Evolutionary conservation across 2,329 filamentous ascomycete genomes (phyloP).

Genomic region (Diaporthe nobilis): DNA sequence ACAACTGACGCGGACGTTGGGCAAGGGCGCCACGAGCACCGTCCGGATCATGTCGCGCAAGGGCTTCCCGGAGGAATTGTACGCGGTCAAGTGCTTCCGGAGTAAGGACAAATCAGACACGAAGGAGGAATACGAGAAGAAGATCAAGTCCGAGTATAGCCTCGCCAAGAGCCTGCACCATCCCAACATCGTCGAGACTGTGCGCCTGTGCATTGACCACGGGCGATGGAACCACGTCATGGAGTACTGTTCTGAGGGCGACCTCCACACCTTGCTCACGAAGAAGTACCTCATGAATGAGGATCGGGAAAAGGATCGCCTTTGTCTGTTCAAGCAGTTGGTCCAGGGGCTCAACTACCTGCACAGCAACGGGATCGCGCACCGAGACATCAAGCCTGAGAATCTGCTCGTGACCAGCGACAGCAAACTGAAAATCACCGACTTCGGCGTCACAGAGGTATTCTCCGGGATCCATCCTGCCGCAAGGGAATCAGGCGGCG

Average conservation of each 20-base stretch:
- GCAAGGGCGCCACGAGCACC: constrained; percentile 86
- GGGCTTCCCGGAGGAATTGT: constrained; percentile 74
- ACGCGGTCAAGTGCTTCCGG: constrained; percentile 91
- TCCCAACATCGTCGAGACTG: constrained; percentile 87
- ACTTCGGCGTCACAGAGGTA: constrained; percentile 91
- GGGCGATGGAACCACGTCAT: constrained; percentile 92
- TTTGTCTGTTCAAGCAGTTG: constrained; percentile 92
- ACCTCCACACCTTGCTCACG: constrained; percentile 82
- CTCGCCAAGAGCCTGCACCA: constrained; percentile 89
- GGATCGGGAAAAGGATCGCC: constrained; percentile 77
- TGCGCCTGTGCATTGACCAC: constrained; percentile 81
- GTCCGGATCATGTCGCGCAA: constrained; percentile 85
- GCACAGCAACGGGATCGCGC: constrained; percentile 87
- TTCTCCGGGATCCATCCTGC: constrained; percentile 88
- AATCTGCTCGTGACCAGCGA: constrained; percentile 85
- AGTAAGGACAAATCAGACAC: constrained; percentile 78
- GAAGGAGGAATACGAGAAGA: constrained; percentile 83
- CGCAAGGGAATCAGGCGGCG: constrained; percentile 77
- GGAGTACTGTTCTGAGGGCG: constrained; percentile 89
- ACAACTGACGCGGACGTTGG: constrained; percentile 80
- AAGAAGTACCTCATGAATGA: constrained; percentile 76
- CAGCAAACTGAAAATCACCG: constrained; percentile 89
- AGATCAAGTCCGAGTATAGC: constrained; percentile 92
- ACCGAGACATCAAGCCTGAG: constrained; percentile 92
- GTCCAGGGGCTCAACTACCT: constrained; percentile 86